Evolutionary conservation across 1,284 basidiomycete genomes (phyloP), one percentile per base, ranked within the genome.

Genomic region (Boletellus deceptivus): DNA sequence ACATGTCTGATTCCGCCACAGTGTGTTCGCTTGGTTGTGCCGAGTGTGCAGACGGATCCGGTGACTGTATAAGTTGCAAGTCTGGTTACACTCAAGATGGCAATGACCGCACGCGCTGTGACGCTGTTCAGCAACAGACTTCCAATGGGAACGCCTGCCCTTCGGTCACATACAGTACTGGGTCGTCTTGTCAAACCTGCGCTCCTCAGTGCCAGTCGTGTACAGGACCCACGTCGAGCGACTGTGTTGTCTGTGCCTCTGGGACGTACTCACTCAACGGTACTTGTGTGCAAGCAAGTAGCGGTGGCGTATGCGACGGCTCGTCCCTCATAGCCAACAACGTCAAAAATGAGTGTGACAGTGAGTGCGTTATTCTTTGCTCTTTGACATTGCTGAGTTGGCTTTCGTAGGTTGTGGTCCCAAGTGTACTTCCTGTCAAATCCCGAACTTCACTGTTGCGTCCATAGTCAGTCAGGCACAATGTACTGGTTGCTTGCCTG

Each of bases 271-370:
- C 73, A 18, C 72, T 84, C 53, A 83, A 85, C 49, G 85, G 87
- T 1, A 73, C 67, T 40, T 91, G 90, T 59, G 84, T 91, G 5
- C 68, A 76, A 35, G 75, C 83, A 16, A 77, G 84, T 60, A 70
- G 69, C 17, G 77, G 81, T 55, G 90, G 91, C 13, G 79, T 89
- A 17, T 93, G 90, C 68, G 68, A 78, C 37, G 81, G 85, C 24
- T 76, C 85, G 6, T 79, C 74, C 55, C 69, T 89, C 53, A 78
- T 93, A 37, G 88, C 82, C n/a, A 86, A 93, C 59, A 91, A 90
- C 59, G 78, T 80, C 60, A 93, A 91, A 71, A 72, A 79, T 20
- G 79, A 83, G 57, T 93, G 90, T 62, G 89, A 92, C 61, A 78
- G 89, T 91, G 62, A 65, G 86, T 77, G n/a, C 34, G 43, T 24